Conservation (phyloP, 768 basidiomycete genomes). For the Agrocybe pediades region DNA sequence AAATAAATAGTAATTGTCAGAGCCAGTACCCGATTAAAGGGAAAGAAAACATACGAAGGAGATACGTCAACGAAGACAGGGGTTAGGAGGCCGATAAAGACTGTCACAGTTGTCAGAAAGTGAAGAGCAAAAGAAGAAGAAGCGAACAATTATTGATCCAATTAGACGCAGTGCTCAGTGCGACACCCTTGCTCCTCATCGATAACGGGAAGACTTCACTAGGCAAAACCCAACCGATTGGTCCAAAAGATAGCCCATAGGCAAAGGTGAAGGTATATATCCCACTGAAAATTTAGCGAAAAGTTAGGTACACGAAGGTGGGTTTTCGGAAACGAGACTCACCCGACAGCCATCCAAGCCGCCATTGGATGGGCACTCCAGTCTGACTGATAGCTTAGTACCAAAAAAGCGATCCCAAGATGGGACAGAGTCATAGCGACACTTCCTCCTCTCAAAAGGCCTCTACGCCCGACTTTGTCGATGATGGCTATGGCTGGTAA, state of each 20-base stretch:
- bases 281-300: constrained; percentile 36
- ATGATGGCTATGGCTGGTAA: constrained; percentile 73
- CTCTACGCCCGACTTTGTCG: constrained; percentile 64
- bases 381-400: constrained; percentile 48
- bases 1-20: background rate
- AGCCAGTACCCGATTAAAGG: background rate
- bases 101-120: constrained; percentile 33
- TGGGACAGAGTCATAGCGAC: constrained; percentile 66
- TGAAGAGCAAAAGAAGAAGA: background rate
- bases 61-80: constrained; percentile 66
- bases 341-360: constrained; percentile 74
- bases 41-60: constrained; percentile 44
- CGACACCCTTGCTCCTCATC: constrained; percentile 79
- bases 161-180: constrained; percentile 82
- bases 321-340: constrained; percentile 21
- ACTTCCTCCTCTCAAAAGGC: constrained; percentile 66
- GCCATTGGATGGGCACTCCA: constrained; percentile 61
- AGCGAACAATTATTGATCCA: constrained; percentile 80
- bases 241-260: constrained; percentile 78
- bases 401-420: constrained; percentile 63
- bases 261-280: constrained; percentile 78
- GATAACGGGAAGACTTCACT: constrained; percentile 83
- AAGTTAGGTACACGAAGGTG: too few species aligned
- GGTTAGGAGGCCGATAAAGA: constrained; percentile 74
- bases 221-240: constrained; percentile 83